phyloP scores from a whole-genome alignment of 1,284 basidiomycete species.

The Leccinum fallax region DNA sequence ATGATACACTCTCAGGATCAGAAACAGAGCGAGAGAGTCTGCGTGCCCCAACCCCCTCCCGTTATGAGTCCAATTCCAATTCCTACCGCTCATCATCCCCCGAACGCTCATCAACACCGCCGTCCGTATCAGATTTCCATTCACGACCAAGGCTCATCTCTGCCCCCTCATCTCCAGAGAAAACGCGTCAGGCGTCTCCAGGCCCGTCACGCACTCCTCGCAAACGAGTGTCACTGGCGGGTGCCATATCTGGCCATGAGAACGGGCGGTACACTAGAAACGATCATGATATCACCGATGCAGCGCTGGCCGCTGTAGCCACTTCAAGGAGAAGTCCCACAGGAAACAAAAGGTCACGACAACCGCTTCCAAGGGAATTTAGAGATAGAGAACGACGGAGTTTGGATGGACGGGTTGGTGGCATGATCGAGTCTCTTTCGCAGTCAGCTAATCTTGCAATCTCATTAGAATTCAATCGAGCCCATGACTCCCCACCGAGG shows the following conservation, averaged over 20 bases:
- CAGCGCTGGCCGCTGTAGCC: slow-evolving; percentile 64
- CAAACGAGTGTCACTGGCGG: slow-evolving; percentile 46
- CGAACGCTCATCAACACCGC: slow-evolving; percentile 43
- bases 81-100: slow-evolving; percentile 44
- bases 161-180: slow-evolving; percentile 56
- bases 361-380: slow-evolving; percentile 66
- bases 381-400: slow-evolving; percentile 41
- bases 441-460: slow-evolving; percentile 8
- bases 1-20: slow-evolving; percentile 62
- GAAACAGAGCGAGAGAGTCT: slow-evolving; percentile 73
- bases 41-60: slow-evolving; percentile 36
- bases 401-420: slow-evolving; percentile 49
- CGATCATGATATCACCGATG: slow-evolving; percentile 48
- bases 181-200: slow-evolving; percentile 42
- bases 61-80: slow-evolving; percentile 35
- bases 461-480: slow-evolving; percentile 26
- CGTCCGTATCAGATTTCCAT: slow-evolving; percentile 25
- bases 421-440: background rate
- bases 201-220: slow-evolving; percentile 44
- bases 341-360: slow-evolving; percentile 48
- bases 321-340: slow-evolving; percentile 51
- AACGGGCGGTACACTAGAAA: slow-evolving; percentile 26
- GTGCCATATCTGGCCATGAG: slow-evolving; percentile 30
- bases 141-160: slow-evolving; percentile 50
- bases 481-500: slow-evolving; percentile 27